Evolutionary conservation across 2,329 filamentous ascomycete species (phyloP).

Genomic region (Beauveria sp.): DNA sequence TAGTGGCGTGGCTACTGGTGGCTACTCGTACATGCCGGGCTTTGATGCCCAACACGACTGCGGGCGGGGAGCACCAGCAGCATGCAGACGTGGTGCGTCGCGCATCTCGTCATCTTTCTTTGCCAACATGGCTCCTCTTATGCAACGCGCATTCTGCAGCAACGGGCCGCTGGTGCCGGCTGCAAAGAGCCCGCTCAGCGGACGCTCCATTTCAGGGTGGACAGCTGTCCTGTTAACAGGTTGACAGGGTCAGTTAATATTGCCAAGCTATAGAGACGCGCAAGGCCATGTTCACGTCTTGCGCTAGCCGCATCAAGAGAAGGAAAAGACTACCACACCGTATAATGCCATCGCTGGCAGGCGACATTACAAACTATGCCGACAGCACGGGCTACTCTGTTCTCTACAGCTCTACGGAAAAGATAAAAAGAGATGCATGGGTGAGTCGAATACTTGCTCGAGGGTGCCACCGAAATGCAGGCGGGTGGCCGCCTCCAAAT

Average conservation of each 20-base stretch:
- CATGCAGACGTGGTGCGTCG: not conserved
- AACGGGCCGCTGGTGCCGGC: constrained; percentile 8
- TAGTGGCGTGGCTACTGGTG: not conserved
- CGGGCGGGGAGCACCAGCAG: constrained; percentile 3
- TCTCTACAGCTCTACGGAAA: too few species aligned
- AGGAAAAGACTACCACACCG: not conserved
- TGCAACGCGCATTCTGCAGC: constrained; percentile 6
- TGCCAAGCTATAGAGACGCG: not conserved
- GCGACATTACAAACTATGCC: not conserved
- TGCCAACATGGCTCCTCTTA: not conserved
- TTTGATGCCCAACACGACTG: constrained; percentile 12
- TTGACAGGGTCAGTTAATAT: not conserved
- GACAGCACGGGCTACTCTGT: too few species aligned
- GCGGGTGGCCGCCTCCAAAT: not conserved
- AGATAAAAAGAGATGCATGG: not conserved
- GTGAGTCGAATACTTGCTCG: not conserved
- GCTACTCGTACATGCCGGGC: constrained; percentile 4
- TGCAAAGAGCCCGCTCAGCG: not conserved
- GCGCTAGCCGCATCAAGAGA: not conserved
- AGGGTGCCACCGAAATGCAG: not conserved
- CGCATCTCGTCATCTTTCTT: not conserved
- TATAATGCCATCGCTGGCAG: not conserved
- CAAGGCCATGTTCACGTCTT: not conserved
- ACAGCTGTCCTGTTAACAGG: not conserved
- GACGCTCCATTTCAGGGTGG: not conserved